Evolutionary conservation across 106 monocot species (phyloP).

Genomic region (Dendrobium officinale): DNA sequence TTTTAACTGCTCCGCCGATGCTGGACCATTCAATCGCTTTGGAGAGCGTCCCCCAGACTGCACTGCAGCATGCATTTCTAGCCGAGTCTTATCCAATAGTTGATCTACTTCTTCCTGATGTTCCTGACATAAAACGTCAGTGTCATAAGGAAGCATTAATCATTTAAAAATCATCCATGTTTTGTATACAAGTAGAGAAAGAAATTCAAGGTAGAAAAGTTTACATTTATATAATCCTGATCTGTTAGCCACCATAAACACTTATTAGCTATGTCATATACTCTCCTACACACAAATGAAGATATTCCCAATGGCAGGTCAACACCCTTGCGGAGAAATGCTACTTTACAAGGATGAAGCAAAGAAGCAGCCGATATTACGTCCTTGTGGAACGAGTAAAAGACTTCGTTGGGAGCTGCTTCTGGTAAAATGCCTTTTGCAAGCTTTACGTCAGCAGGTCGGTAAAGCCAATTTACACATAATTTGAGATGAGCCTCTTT

Average conservation of each 20-base stretch:
- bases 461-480: conserved; percentile 94
- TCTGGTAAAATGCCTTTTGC: conserved; percentile 55
- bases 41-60: conserved; percentile 92
- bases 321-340: conserved; percentile 75
- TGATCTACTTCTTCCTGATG: conserved; percentile 88
- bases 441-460: conserved; percentile 84
- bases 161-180: neutral
- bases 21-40: conserved; percentile 58
- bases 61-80: conserved; percentile 96
- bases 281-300: conserved; percentile 88
- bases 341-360: conserved; percentile 96
- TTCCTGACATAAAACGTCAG: conserved; percentile 31
- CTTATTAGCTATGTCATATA: conserved; percentile 82
- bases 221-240: conserved; percentile 95
- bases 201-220: neutral
- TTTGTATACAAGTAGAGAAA: neutral
- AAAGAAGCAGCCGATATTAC: conserved; percentile 72
- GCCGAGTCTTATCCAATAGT: conserved; percentile 66
- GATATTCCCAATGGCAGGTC: conserved; percentile 77
- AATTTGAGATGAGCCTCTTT: conserved; percentile 57
- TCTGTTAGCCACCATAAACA: conserved; percentile 98
- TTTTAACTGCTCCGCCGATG: conserved; percentile 73
- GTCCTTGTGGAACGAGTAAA: conserved; percentile 94
- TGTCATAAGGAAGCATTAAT: neutral
- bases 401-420: conserved; percentile 91